phyloP scores from a whole-genome alignment of 371 early-diverging fungal genomes.

The Mortierella sp. region DNA sequence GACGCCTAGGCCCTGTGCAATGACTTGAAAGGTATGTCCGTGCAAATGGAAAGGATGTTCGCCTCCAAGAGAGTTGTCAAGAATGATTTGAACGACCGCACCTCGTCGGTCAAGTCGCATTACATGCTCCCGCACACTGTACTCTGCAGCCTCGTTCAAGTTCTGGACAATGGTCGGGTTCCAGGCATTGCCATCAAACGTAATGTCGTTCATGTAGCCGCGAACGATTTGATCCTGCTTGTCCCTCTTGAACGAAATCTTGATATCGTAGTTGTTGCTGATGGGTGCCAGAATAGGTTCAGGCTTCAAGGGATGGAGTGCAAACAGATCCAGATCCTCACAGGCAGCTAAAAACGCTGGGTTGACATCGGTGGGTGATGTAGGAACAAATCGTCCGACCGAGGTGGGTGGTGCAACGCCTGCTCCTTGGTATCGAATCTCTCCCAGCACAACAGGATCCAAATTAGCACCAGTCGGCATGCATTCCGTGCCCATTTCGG shows the following conservation, averaged over 20 bases:
- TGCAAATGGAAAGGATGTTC: slow-evolving; percentile 65
- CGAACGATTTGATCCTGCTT: slow-evolving; percentile 31
- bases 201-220: slow-evolving; percentile 51
- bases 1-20: slow-evolving; percentile 57
- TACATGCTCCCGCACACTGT: slow-evolving; percentile 35
- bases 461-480: slow-evolving; percentile 32
- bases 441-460: slow-evolving; percentile 54
- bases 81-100: slow-evolving; percentile 44
- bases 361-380: slow-evolving; percentile 26
- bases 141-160: slow-evolving; percentile 15
- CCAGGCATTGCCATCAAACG: slow-evolving; percentile 41
- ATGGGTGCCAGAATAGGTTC: slow-evolving; percentile 56
- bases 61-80: slow-evolving; percentile 42
- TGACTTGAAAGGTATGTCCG: slow-evolving; percentile 61
- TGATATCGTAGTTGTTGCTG: slow-evolving; percentile 43
- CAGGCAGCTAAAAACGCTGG: slow-evolving; percentile 56
- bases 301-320: slow-evolving; percentile 53
- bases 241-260: slow-evolving; percentile 51
- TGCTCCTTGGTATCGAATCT: slow-evolving; percentile 59
- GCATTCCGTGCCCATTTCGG: slow-evolving; percentile 45
- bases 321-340: slow-evolving; percentile 52
- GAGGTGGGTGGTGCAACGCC: slow-evolving; percentile 44
- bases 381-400: slow-evolving; percentile 38
- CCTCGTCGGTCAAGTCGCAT: slow-evolving; percentile 39
- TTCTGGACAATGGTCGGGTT: slow-evolving; percentile 51